These are phyloP conservation scores for Fusarium concolor DNA, from an alignment of 2,329 filamentous ascomycete species.

Conservation along the genomic window DNA sequence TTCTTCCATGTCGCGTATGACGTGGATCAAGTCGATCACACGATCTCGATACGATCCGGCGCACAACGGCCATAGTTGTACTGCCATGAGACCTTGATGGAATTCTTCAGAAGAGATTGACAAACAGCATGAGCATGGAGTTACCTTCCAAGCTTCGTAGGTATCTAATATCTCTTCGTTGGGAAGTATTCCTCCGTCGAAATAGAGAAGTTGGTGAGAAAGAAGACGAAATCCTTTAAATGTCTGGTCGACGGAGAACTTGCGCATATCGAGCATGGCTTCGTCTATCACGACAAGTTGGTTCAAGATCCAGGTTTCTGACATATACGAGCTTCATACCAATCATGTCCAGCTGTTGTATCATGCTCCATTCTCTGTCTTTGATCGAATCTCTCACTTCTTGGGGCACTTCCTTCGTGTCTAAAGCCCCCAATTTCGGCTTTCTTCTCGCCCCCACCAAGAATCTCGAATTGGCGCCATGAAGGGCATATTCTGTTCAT, in stretches of 20 bases:
- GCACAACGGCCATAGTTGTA: slow-evolving; percentile 19
- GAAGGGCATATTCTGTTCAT: slow-evolving; percentile 10
- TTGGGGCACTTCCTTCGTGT: neutral
- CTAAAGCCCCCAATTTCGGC: neutral
- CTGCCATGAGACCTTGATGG: neutral
- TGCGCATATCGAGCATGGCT: neutral
- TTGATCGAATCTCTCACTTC: slow-evolving; percentile 1
- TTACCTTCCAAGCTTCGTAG: slow-evolving; percentile 15
- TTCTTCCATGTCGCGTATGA: neutral
- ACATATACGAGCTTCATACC: neutral
- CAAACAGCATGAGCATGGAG: slow-evolving; percentile 17
- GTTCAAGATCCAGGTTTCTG: no score
- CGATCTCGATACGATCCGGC: neutral
- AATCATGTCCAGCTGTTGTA: slow-evolving; percentile 6
- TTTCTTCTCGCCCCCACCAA: neutral
- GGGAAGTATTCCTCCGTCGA: slow-evolving; percentile 21
- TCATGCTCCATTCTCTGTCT: slow-evolving; percentile 5
- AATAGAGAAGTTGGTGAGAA: slow-evolving; percentile 14
- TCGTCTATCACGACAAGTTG: slow-evolving; percentile 7
- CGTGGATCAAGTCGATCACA: slow-evolving; percentile 14
- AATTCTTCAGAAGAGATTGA: slow-evolving; percentile 3
- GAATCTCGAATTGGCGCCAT: neutral
- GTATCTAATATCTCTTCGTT: neutral
- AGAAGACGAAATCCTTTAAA: slow-evolving; percentile 24
- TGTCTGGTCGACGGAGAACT: slow-evolving; percentile 3